A percentile compares a stretch with the other conserved stretches of the same genome.
phyloP scores from a whole-genome alignment of 148 eudicot genomes.

The Vaccinium darrowii region DNA sequence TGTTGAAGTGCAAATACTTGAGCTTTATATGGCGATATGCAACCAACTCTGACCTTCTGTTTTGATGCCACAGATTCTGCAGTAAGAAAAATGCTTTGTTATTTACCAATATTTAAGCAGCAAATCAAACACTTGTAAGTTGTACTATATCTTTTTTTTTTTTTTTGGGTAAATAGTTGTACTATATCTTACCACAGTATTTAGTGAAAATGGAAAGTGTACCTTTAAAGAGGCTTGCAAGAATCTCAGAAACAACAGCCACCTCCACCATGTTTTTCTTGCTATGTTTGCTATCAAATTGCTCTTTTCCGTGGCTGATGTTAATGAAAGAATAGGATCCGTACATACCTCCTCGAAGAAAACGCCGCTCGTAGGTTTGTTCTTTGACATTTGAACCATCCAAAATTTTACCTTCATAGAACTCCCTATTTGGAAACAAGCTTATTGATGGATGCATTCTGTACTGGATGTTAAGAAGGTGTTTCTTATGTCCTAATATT shows the following conservation, averaged over 20 bases:
- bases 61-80: conserved; percentile 28
- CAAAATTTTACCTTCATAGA: conserved; percentile 24
- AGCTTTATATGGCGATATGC: conserved; percentile 64
- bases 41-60: conserved; percentile 46
- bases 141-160: not conserved
- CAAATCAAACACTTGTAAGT: not conserved
- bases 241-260: conserved; percentile 36
- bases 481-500: conserved; percentile 38
- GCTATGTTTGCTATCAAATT: conserved; percentile 38
- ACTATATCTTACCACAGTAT: not conserved
- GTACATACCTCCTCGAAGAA: conserved; percentile 24
- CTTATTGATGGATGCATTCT: conserved; percentile 70
- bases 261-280: conserved; percentile 48
- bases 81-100: not conserved
- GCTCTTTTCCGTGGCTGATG: conserved; percentile 45
- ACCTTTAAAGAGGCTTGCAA: conserved; percentile 48
- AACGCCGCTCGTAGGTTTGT: conserved; percentile 9
- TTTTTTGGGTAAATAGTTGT: not conserved
- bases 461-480: conserved; percentile 52
- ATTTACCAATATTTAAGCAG: not conserved
- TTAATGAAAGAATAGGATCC: conserved; percentile 39
- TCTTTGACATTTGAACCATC: conserved; percentile 29
- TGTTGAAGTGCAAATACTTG: conserved; percentile 49
- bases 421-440: conserved; percentile 39
- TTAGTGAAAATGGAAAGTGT: not conserved